Evolutionary conservation across 1,284 basidiomycete genomes (phyloP).

Genomic region (Paramarasmius palmivorus): DNA sequence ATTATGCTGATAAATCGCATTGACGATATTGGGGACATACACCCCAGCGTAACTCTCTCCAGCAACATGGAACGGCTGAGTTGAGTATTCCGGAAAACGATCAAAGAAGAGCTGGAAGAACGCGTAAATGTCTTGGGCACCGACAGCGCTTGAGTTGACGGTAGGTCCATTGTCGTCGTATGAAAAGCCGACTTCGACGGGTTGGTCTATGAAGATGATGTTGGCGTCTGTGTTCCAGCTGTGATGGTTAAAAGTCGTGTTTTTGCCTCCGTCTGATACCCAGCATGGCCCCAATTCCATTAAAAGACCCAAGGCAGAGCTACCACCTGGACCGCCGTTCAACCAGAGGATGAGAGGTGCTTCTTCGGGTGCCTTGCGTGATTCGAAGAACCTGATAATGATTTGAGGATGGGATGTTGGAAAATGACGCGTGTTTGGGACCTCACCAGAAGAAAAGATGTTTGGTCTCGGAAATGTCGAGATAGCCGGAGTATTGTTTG

Average conservation of each 20-base stretch:
- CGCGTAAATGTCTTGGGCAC: conserved; percentile 34
- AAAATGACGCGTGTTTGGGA: too few species aligned
- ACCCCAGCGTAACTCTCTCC: conserved; percentile 36
- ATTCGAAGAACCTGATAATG: conserved; percentile 57
- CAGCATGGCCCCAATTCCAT: conserved; percentile 25
- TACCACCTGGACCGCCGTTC: conserved; percentile 41
- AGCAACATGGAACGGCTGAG: conserved; percentile 28
- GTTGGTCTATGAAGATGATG: conserved; percentile 70
- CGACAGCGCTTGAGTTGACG: conserved; percentile 29
- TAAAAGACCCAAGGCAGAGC: neutral
- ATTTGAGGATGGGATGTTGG: too few species aligned
- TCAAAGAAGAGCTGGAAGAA: conserved; percentile 35
- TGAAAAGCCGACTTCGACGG: conserved; percentile 71
- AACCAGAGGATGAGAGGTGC: conserved; percentile 49
- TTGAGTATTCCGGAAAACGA: conserved; percentile 25
- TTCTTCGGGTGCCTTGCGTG: conserved; percentile 50
- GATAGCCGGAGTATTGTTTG: conserved; percentile 38
- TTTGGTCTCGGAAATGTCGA: conserved; percentile 49
- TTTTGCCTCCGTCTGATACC: conserved; percentile 28
- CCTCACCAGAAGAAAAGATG: conserved; percentile 59
- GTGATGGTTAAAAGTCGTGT: conserved; percentile 53
- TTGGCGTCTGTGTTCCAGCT: conserved; percentile 67
- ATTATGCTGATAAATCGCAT: conserved; percentile 33
- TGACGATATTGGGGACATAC: conserved; percentile 34
- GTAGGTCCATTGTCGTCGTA: conserved; percentile 39